Conservation (phyloP, 768 basidiomycete species). For the Scleroderma bovista region DNA sequence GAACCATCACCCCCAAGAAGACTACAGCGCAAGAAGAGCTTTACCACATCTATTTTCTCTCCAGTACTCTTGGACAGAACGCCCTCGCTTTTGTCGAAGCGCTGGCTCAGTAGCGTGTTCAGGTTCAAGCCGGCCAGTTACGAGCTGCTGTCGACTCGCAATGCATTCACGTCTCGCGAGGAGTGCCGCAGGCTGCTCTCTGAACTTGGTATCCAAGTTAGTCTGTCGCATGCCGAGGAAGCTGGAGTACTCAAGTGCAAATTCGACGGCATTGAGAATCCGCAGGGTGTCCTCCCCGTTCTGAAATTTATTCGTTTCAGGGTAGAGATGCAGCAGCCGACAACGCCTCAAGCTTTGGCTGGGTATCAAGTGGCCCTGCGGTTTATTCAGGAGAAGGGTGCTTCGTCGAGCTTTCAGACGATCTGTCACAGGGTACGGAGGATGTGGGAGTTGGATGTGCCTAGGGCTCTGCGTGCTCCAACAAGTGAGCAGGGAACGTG, state of each 20-base stretch:
- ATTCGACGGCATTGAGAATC: constrained; percentile 60
- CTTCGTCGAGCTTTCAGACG: constrained; percentile 73
- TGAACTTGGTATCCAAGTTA: constrained; percentile 63
- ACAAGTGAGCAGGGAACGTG: constrained; percentile 11
- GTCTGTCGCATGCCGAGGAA: constrained; percentile 58
- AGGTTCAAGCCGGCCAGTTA: constrained; percentile 69
- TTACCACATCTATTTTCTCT: constrained; percentile 19
- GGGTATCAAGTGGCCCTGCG: constrained; percentile 56
- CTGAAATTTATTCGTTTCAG: constrained; percentile 77
- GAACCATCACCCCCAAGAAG: constrained; percentile 39
- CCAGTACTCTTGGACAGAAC: constrained; percentile 44
- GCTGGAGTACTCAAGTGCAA: constrained; percentile 71
- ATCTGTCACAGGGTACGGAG: constrained; percentile 60
- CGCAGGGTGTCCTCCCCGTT: constrained; percentile 44
- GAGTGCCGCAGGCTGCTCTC: constrained; percentile 72
- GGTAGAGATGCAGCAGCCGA: constrained; percentile 59
- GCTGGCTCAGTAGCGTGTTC: constrained; percentile 89
- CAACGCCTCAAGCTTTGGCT: constrained; percentile 35
- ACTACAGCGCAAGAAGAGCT: constrained; percentile 26
- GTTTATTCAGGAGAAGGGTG: constrained; percentile 82
- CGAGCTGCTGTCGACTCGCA: constrained; percentile 51
- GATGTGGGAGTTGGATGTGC: constrained; percentile 64
- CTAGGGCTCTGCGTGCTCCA: constrained; percentile 9
- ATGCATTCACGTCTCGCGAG: constrained; percentile 59
- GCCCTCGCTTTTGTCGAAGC: constrained; percentile 43